Evolutionary conservation across 805 yeast species (phyloP), one percentile per base, ranked within the genome.

Genomic region (Saturnispora diversa): DNA sequence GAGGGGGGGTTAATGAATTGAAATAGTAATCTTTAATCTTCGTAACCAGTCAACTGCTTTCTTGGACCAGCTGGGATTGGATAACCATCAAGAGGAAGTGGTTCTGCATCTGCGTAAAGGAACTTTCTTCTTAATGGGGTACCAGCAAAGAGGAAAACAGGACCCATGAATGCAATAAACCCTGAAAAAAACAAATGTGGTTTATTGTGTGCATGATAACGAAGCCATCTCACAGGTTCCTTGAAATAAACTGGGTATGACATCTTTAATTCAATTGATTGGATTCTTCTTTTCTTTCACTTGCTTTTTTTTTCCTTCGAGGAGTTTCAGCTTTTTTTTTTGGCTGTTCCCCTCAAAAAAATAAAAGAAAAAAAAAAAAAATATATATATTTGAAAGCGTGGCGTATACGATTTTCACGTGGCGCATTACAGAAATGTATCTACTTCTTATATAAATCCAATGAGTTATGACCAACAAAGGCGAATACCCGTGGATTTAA

Each of bases 141-240:
- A 39, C 72, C 70, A 23, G 69, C 65, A 41, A 74, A 53, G 27
- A 82, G 67, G 42, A 81, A 71, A 5, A 76, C 60, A 10, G 92
- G 90, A 4, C 84, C 86, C 37, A 79, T 57, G 31, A 75, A 55
- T 6, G 87, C 94, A 53, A 83, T 67, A 27, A 68, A 67, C 16
- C 75, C 70, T 22, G 86, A 68, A 54, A 70, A 77, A 57, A 82
- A 78, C 48, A 81, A 66, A 62, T 82, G 85, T 31, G 94, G 94
- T 56, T 77, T 75, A 50, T 74, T 74, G 63, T 82, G 81, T 19
- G 88, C 83, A 51, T 77, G 79, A 63, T 75, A 82, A 58, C 88
- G 80, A 49, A 70, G 60, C 84, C 84, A 78, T 57, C 78, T 76
- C 25, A 75, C 53, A 42, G 84, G 84, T 52, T 75, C 73, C 52